Evolutionary conservation across 2,329 filamentous ascomycete genomes (phyloP).

Genomic region (Cladobotryum protrusum): DNA sequence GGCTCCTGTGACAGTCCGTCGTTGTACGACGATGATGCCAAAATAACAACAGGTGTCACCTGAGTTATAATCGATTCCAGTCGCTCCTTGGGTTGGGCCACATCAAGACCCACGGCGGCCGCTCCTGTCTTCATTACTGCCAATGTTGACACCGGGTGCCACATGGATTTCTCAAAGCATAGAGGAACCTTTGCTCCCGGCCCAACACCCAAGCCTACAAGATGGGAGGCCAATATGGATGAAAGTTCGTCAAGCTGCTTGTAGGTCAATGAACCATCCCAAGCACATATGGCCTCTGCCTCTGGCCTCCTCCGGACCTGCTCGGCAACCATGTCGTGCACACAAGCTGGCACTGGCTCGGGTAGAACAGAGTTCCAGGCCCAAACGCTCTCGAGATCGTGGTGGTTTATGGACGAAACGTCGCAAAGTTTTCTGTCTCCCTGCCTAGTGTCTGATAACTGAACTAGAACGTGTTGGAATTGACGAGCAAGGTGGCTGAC

Average conservation of each 20-base stretch:
- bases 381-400: no score
- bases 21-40: not conserved
- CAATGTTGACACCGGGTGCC: not conserved
- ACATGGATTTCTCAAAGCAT: not conserved
- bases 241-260: not conserved
- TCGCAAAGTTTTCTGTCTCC: no score
- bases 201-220: no score
- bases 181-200: not conserved
- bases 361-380: no score
- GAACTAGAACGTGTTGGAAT: no score
- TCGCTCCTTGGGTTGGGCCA: not conserved
- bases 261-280: not conserved
- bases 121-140: not conserved
- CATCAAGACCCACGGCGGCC: not conserved
- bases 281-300: not conserved
- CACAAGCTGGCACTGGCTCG: no score
- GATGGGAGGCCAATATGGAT: not conserved
- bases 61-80: not conserved
- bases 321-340: not conserved
- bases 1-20: no score
- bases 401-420: no score
- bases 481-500: no score
- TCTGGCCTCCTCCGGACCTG: not conserved
- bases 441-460: no score
- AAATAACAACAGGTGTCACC: not conserved